A percentile compares a stretch with the other conserved stretches of the same genome.
These are phyloP conservation scores for Aureobasidium lini DNA, from an alignment of 2,329 filamentous ascomycete genomes.

Conservation along the genomic window DNA sequence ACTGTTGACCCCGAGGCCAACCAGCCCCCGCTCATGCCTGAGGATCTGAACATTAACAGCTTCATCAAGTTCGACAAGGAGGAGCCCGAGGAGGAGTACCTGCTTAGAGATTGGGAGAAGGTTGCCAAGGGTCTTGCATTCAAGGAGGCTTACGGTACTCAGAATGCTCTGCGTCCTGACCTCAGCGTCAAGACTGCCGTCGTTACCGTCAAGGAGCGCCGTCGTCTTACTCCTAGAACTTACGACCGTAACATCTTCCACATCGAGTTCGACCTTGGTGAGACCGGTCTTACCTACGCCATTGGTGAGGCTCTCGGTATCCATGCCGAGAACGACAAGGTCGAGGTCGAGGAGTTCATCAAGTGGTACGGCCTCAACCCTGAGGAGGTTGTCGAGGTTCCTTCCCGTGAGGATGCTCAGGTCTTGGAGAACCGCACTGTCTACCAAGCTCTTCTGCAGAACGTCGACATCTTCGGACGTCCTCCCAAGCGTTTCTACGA, in stretches of 20 bases:
- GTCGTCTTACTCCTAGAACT: constrained; percentile 74
- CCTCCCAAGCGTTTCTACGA: constrained; percentile 99
- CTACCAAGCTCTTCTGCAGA: constrained; percentile 84
- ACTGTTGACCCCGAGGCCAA: constrained; percentile 56
- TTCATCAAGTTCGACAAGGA: constrained; percentile 74
- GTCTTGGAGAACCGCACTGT: constrained; percentile 83
- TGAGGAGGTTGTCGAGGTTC: constrained; percentile 82
- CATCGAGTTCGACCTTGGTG: constrained; percentile 93
- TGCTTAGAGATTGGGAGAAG: constrained; percentile 70
- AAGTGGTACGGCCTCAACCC: constrained; percentile 77
- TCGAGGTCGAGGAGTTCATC: constrained; percentile 77
- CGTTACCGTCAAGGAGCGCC: constrained; percentile 90
- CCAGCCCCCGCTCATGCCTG: constrained; percentile 47
- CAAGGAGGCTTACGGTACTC: constrained; percentile 85
- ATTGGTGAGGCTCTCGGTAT: constrained; percentile 96
- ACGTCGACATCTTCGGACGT: constrained; percentile 92
- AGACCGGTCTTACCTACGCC: constrained; percentile 87
- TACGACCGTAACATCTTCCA: constrained; percentile 99
- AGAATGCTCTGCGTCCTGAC: constrained; percentile 71
- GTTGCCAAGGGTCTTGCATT: constrained; percentile 84
- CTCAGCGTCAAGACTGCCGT: constrained; percentile 77
- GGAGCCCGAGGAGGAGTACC: constrained; percentile 58
- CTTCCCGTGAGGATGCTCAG: constrained; percentile 67
- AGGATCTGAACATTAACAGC: constrained; percentile 67
- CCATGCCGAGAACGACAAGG: constrained; percentile 84